Conservation (phyloP, 2,329 filamentous ascomycete genomes). For the Aspergillus pseudotamarii region DNA sequence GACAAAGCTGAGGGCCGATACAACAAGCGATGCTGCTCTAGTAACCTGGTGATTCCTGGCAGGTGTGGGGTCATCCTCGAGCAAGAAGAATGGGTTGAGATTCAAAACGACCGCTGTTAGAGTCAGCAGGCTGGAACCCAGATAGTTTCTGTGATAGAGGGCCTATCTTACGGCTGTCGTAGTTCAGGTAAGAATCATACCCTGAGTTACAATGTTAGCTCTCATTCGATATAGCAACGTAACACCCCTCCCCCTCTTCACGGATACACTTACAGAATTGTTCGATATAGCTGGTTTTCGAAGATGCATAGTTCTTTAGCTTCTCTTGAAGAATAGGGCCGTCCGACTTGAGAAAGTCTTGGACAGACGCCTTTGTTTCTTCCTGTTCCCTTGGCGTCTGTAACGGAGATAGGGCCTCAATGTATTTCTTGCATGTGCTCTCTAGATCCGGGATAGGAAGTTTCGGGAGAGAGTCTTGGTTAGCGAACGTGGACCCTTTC, state of each 20-base stretch:
- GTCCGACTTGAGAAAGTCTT: constrained; percentile 79
- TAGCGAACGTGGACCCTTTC: constrained; percentile 81
- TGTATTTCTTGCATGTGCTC: constrained; percentile 74
- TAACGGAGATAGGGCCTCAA: constrained; percentile 76
- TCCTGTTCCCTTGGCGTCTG: constrained; percentile 79
- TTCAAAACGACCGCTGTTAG: constrained; percentile 80
- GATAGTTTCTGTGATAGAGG: neutral
- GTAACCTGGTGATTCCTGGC: constrained; percentile 96
- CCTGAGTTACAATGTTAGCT: constrained; percentile 55
- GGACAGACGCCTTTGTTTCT: constrained; percentile 77
- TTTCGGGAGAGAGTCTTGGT: constrained; percentile 86
- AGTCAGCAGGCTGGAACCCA: constrained; percentile 15
- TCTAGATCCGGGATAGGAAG: constrained; percentile 90
- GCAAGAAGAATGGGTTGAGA: constrained; percentile 93
- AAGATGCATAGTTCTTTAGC: constrained; percentile 84
- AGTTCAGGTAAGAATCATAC: constrained; percentile 99
- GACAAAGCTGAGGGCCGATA: constrained; percentile 89
- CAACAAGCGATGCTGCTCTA: constrained; percentile 84
- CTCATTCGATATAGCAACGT: too few relatives aligned
- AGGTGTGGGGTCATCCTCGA: constrained; percentile 96
- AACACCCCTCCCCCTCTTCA: neutral
- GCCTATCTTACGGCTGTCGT: constrained; percentile 70
- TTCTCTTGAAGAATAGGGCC: constrained; percentile 85
- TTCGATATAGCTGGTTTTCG: constrained; percentile 95
- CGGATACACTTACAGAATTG: constrained; percentile 81